Percentiles rank a stretch among this genome's conserved stretches.
phyloP scores from a whole-genome alignment of 1,284 basidiomycete species.

The Leccinum subrobustum region DNA sequence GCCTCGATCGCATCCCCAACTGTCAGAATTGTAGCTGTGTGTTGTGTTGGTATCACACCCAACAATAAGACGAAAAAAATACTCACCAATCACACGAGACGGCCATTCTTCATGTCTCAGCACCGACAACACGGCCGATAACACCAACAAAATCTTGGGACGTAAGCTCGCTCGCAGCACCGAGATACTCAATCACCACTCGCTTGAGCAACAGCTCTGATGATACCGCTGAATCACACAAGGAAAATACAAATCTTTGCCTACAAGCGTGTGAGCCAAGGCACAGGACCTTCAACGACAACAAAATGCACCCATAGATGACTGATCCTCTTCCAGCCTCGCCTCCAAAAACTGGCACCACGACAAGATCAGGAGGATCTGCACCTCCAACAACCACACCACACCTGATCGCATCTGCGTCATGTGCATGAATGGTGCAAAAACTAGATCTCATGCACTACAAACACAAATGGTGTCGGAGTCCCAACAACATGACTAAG shows the following conservation, averaged over 20 bases:
- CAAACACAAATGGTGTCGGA: too few relatives aligned
- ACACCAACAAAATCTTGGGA: constrained; percentile 65
- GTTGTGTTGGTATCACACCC: constrained; percentile 15
- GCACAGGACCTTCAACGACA: not conserved
- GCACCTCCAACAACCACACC: constrained; percentile 56
- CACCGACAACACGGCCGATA: constrained; percentile 58
- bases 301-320: constrained; percentile 21
- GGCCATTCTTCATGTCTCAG: constrained; percentile 47
- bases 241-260: constrained; percentile 83
- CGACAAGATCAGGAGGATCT: constrained; percentile 75
- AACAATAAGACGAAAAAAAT: constrained; percentile 37
- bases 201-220: constrained; percentile 65
- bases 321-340: constrained; percentile 72
- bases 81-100: constrained; percentile 40
- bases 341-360: constrained; percentile 88
- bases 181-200: constrained; percentile 64
- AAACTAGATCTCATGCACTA: too few relatives aligned
- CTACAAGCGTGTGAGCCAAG: constrained; percentile 38
- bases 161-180: constrained; percentile 57
- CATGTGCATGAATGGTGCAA: too few relatives aligned
- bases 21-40: constrained; percentile 66
- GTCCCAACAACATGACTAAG: too few relatives aligned
- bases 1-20: constrained; percentile 75
- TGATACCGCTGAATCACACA: constrained; percentile 87
- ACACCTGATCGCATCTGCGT: too few relatives aligned